A percentile compares a stretch with the other conserved stretches of the same genome.
These are phyloP conservation scores for Teunomyces funiuensis DNA, from an alignment of 805 yeast genomes.

Conservation along the genomic window DNA sequence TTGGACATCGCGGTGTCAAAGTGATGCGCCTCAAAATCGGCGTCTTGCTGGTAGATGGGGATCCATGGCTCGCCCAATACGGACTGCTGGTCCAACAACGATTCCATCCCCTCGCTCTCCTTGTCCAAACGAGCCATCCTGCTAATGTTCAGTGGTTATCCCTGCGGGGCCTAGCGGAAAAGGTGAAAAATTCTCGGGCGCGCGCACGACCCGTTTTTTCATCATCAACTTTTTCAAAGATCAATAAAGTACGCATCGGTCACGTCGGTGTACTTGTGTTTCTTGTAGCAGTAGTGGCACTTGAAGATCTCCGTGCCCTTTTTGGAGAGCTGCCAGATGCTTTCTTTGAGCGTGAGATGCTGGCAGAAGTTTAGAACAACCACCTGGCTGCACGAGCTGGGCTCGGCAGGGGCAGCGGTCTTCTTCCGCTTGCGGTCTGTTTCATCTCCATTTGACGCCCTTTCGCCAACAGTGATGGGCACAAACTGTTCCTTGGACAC, in stretches of 20 bases:
- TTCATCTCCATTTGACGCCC: not conserved
- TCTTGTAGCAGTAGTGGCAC: conserved; percentile 47
- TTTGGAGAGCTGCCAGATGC: conserved; percentile 40
- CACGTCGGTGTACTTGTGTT: conserved; percentile 39
- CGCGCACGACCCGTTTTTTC: not conserved
- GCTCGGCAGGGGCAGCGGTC: conserved; percentile 20
- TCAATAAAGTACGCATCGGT: conserved; percentile 44
- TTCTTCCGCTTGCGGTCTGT: conserved; percentile 15
- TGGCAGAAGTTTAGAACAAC: conserved; percentile 42
- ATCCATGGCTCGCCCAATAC: conserved; percentile 63
- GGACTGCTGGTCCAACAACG: conserved; percentile 27
- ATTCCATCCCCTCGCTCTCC: conserved; percentile 4
- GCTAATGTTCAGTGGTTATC: not conserved
- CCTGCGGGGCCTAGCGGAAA: not conserved
- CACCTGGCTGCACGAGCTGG: conserved; percentile 16
- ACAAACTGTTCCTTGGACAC: conserved; percentile 43
- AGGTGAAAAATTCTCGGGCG: not conserved
- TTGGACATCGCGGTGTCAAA: conserved; percentile 77
- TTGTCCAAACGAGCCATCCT: conserved; percentile 5
- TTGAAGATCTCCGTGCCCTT: conserved; percentile 41
- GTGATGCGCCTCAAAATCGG: conserved; percentile 53
- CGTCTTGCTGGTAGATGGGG: conserved; percentile 50
- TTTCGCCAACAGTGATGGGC: conserved; percentile 25
- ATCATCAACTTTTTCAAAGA: conserved; percentile 10
- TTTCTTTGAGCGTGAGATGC: conserved; percentile 42